phyloP scores from a whole-genome alignment of 2,329 filamentous ascomycete species.

The Cyphellophora europaea region DNA sequence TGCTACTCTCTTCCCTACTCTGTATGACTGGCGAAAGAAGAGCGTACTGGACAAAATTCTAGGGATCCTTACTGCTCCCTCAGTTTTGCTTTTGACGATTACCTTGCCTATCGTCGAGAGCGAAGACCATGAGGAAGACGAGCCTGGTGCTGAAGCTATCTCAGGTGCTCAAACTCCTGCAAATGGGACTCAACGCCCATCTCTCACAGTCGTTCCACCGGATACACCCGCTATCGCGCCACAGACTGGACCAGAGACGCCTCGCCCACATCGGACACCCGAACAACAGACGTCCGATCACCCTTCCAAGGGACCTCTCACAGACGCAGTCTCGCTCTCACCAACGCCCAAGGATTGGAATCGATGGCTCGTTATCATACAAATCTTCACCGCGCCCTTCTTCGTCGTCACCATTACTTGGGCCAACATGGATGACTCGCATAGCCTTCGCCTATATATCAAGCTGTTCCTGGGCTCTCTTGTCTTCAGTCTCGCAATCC shows the following conservation, averaged over 20 bases:
- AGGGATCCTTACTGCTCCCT: conserved; percentile 75
- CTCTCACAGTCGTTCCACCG: conserved; percentile 23
- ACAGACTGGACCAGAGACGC: conserved; percentile 6
- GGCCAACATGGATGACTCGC: conserved; percentile 42
- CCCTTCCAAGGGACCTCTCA: conserved; percentile 10
- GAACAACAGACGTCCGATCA: conserved; percentile 11
- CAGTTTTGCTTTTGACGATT: conserved; percentile 78
- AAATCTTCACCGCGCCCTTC: conserved; percentile 77
- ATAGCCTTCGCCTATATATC: conserved; percentile 37
- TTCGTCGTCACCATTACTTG: conserved; percentile 70
- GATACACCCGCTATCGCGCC: conserved; percentile 25
- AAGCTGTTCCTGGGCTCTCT: conserved; percentile 56
- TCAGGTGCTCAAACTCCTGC: conserved; percentile 4
- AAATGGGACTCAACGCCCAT: conserved; percentile 1
- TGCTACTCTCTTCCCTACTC: conserved; percentile 74
- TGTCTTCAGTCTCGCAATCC: conserved; percentile 55
- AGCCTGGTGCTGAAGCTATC: conserved; percentile 9
- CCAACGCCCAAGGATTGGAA: conserved; percentile 63
- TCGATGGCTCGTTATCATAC: conserved; percentile 77
- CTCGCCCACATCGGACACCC: conserved; percentile 19
- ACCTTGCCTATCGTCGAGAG: conserved; percentile 86
- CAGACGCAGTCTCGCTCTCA: no score
- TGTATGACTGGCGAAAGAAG: conserved; percentile 74
- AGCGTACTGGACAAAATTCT: conserved; percentile 74
- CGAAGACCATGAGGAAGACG: conserved; percentile 31